These are phyloP conservation scores for Colletotrichum phormii DNA, from an alignment of 2,329 filamentous ascomycete species.

Conservation along the genomic window DNA sequence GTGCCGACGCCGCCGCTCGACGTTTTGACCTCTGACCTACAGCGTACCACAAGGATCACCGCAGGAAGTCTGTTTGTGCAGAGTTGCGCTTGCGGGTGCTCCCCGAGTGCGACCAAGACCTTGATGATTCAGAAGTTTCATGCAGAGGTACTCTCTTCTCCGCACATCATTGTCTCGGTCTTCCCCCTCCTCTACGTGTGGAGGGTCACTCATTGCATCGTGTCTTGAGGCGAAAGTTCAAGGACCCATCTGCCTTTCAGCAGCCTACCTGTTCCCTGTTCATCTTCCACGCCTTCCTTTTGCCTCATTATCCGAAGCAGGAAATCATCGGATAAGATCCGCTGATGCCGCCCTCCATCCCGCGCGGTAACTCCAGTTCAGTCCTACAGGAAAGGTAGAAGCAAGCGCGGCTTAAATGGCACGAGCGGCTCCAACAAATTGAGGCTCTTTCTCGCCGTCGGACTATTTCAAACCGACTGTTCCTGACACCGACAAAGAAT, in stretches of 20 bases:
- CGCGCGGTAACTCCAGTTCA: not conserved
- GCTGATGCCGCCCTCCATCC: not conserved
- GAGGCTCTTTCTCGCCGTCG: too few relatives aligned
- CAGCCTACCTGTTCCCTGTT: not conserved
- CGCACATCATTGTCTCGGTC: not conserved
- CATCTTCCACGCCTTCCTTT: not conserved
- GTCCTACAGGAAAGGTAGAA: too few relatives aligned
- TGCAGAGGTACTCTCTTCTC: not conserved
- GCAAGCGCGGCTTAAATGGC: not conserved
- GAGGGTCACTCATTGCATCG: not conserved
- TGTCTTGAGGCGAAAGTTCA: not conserved
- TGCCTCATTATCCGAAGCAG: not conserved
- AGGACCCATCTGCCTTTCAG: not conserved
- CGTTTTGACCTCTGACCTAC: not conserved
- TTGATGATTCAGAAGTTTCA: slow-evolving; percentile 21
- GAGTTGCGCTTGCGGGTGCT: not conserved
- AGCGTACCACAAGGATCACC: slow-evolving; percentile 14
- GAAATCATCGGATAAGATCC: not conserved
- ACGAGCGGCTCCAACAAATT: not conserved
- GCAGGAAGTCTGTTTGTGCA: not conserved
- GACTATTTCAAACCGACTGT: not conserved
- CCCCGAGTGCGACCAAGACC: slow-evolving; percentile 2
- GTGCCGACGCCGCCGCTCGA: not conserved
- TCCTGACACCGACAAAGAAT: not conserved
- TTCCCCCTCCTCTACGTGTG: not conserved